phyloP scores from a whole-genome alignment of 208 protist species.

The Trypanosoma avium region DNA sequence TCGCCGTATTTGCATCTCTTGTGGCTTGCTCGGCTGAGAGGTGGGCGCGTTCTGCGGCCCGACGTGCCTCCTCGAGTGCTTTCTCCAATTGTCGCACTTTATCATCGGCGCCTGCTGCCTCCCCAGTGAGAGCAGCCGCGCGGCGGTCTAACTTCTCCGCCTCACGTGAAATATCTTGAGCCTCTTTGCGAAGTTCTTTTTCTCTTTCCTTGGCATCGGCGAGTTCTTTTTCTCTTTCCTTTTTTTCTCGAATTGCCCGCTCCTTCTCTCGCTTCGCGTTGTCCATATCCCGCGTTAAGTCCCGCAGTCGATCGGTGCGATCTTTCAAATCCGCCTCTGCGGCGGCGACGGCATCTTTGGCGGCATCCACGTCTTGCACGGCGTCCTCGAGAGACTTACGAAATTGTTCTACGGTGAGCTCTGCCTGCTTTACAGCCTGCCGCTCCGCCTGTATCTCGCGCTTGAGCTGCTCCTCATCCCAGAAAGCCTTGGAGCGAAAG shows the following conservation, averaged over 20 bases:
- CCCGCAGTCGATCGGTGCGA: conserved; percentile 76
- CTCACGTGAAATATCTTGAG: conserved; percentile 75
- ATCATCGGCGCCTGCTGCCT: conserved; percentile 77
- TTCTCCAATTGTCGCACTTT: conserved; percentile 86
- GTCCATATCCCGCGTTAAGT: conserved; percentile 82
- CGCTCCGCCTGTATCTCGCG: conserved; percentile 82
- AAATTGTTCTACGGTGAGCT: conserved; percentile 57
- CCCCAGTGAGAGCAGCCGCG: conserved; percentile 48
- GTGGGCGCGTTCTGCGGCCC: conserved; percentile 70
- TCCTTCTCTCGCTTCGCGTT: conserved; percentile 77
- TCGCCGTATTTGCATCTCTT: conserved; percentile 64
- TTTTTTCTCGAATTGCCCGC: conserved; percentile 69
- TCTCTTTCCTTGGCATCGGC: conserved; percentile 65
- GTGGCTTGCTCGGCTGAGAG: conserved; percentile 65
- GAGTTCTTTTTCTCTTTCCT: conserved; percentile 81
- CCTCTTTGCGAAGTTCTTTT: conserved; percentile 66
- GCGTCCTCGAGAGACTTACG: conserved; percentile 50
- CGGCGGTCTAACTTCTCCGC: conserved; percentile 78
- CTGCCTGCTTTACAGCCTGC: conserved; percentile 64
- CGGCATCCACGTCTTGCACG: conserved; percentile 58
- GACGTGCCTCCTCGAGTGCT: conserved; percentile 81
- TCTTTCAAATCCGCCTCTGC: conserved; percentile 82
- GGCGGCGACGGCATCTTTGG: conserved; percentile 50
- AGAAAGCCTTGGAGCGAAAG: conserved; percentile 91
- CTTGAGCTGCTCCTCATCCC: conserved; percentile 87